phyloP scores from a whole-genome alignment of 257 asterid genomes.

The Solanum clarkiae region DNA sequence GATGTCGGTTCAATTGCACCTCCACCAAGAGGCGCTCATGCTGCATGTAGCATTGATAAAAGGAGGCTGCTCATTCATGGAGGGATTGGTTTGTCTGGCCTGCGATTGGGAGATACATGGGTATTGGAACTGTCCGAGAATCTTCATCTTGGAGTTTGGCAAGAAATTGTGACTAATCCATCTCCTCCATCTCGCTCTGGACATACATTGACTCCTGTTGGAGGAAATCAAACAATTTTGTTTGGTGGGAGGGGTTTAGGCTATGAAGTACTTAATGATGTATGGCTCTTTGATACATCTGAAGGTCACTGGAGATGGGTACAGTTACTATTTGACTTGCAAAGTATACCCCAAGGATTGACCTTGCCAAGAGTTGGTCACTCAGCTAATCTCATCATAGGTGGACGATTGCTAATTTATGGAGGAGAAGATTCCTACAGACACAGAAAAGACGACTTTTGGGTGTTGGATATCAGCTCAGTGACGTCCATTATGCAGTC shows the following conservation, averaged over 20 bases:
- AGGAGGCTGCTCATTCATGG: slow-evolving; percentile 67
- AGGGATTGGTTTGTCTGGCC: slow-evolving; percentile 63
- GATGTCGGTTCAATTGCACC: slow-evolving; percentile 40
- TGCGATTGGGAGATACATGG: slow-evolving; percentile 70
- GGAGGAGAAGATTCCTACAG: slow-evolving; percentile 86
- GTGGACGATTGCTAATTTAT: slow-evolving; percentile 57
- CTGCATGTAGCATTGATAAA: slow-evolving; percentile 54
- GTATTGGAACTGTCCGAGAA: slow-evolving; percentile 56
- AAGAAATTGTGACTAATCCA: slow-evolving; percentile 29
- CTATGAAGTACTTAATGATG: slow-evolving; percentile 62
- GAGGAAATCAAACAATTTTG: slow-evolving; percentile 35
- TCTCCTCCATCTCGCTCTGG: slow-evolving; percentile 84
- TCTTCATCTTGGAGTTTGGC: slow-evolving; percentile 53
- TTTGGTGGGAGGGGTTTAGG: slow-evolving; percentile 85
- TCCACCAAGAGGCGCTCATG: slow-evolving; percentile 89
- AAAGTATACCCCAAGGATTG: slow-evolving; percentile 45
- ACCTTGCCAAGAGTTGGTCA: slow-evolving; percentile 85
- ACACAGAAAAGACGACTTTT: slow-evolving; percentile 63
- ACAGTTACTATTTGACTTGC: slow-evolving; percentile 38
- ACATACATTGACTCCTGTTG: slow-evolving; percentile 61
- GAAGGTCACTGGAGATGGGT: slow-evolving; percentile 52
- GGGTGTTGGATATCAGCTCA: slow-evolving; percentile 63
- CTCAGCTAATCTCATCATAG: slow-evolving; percentile 68
- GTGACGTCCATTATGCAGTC: slow-evolving; percentile 15
- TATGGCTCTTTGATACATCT: slow-evolving; percentile 51